Conservation (phyloP, 192 early-diverging fungal species). For the Podila minutissima region DNA sequence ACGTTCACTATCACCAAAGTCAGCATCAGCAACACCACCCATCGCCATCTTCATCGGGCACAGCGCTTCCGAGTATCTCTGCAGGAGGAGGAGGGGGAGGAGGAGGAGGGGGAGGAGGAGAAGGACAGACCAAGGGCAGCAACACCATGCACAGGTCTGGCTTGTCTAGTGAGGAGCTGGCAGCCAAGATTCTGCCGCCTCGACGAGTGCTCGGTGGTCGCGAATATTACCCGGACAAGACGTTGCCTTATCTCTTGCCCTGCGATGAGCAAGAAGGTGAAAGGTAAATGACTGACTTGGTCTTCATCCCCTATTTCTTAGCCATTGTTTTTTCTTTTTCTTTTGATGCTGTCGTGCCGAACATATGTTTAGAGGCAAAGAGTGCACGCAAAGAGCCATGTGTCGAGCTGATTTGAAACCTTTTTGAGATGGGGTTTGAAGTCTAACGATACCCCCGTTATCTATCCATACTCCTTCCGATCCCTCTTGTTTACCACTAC, state of each 20-base stretch:
- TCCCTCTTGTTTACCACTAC: no score
- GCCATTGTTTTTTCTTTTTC: not conserved
- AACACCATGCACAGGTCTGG: constrained; percentile 7
- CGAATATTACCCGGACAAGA: constrained; percentile 47
- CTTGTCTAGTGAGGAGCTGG: constrained; percentile 21
- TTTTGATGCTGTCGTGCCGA: no score
- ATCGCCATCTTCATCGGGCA: not conserved
- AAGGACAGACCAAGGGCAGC: not conserved
- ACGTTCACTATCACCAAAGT: constrained; percentile 2
- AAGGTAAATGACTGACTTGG: constrained; percentile 22
- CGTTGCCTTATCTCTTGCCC: constrained; percentile 43
- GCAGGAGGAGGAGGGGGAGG: not conserved
- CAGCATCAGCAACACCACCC: not conserved
- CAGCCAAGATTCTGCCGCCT: constrained; percentile 35
- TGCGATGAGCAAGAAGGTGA: constrained; percentile 50
- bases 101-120: no score
- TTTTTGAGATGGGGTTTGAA: no score
- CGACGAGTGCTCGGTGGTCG: constrained; percentile 35
- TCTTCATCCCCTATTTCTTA: not conserved
- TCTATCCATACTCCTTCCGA: constrained; percentile 25
- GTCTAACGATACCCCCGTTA: not conserved
- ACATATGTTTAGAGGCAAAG: no score
- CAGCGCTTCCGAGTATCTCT: not conserved
- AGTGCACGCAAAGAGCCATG: no score
- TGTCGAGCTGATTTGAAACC: no score